phyloP scores from a whole-genome alignment of 768 basidiomycete species.

The Pisolithus sp. region DNA sequence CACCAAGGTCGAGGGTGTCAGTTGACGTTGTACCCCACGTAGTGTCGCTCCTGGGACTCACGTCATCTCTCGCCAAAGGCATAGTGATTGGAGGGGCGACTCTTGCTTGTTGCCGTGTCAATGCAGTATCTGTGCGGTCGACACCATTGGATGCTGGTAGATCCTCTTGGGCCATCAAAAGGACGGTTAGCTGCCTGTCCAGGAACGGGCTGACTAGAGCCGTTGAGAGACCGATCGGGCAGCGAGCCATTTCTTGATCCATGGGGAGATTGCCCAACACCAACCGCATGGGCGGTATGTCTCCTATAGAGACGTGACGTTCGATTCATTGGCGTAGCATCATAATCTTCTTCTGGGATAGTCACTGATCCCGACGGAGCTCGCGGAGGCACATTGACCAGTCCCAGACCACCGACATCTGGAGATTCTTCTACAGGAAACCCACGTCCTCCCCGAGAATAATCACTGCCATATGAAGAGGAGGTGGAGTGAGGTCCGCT shows the following conservation, averaged over 20 bases:
- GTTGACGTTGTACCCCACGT: constrained; percentile 32
- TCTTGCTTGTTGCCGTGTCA: constrained; percentile 7
- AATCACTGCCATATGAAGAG: constrained; percentile 15
- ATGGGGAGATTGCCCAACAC: constrained; percentile 14
- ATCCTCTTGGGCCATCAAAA: constrained; percentile 14
- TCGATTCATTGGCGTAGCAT: constrained; percentile 19
- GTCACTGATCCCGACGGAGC: constrained; percentile 18
- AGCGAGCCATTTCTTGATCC: constrained; percentile 11
- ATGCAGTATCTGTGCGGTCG: constrained; percentile 4
- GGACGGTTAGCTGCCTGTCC: constrained; percentile 10
- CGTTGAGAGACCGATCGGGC: constrained; percentile 9
- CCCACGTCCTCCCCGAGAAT: constrained; percentile 11
- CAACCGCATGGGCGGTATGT: constrained; percentile 17
- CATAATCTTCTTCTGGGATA: constrained; percentile 19
- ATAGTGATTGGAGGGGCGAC: constrained; percentile 5
- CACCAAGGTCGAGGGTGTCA: constrained; percentile 22
- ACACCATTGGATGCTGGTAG: constrained; percentile 1
- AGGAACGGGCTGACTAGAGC: constrained; percentile 14
- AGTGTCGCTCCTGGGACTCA: constrained; percentile 29
- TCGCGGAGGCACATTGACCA: constrained; percentile 21
- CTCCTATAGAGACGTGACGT: constrained; percentile 16
- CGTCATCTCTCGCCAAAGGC: constrained; percentile 14
- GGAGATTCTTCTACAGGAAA: constrained; percentile 28
- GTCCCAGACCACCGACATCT: constrained; percentile 21
- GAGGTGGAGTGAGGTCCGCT: constrained; percentile 12